These are phyloP conservation scores for Stagonosporopsis tanaceti DNA, from an alignment of 2,329 filamentous ascomycete species.

Conservation along the genomic window DNA sequence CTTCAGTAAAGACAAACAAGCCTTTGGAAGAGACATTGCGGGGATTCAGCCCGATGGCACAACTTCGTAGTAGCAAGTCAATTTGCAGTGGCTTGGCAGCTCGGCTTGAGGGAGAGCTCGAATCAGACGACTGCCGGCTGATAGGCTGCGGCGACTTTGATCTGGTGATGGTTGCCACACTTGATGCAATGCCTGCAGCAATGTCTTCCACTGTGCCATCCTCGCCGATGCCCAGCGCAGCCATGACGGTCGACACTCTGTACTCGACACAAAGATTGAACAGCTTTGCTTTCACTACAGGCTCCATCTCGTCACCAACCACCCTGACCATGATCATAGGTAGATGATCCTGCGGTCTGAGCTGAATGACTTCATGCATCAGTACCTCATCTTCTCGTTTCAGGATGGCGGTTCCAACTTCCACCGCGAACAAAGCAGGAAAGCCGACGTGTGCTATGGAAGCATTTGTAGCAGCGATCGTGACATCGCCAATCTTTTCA, in stretches of 20 bases:
- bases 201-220: slow-evolving; percentile 71
- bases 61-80: slow-evolving; percentile 81
- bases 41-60: slow-evolving; percentile 84
- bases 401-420: slow-evolving; percentile 69
- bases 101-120: slow-evolving; percentile 30
- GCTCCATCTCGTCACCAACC: slow-evolving; percentile 93
- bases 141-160: slow-evolving; percentile 60
- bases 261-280: slow-evolving; percentile 90
- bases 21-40: slow-evolving; percentile 77
- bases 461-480: slow-evolving; percentile 38
- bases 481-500: slow-evolving; percentile 70
- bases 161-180: slow-evolving; percentile 78
- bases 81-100: slow-evolving; percentile 62
- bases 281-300: slow-evolving; percentile 85
- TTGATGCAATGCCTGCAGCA: slow-evolving; percentile 77
- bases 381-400: slow-evolving; percentile 76
- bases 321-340: slow-evolving; percentile 86
- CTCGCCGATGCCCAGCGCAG: slow-evolving; percentile 74
- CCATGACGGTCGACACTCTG: slow-evolving; percentile 81
- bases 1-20: slow-evolving; percentile 79
- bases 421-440: slow-evolving; percentile 82
- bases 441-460: slow-evolving; percentile 72
- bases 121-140: slow-evolving; percentile 41
- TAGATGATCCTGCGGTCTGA: slow-evolving; percentile 51
- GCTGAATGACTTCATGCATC: slow-evolving; percentile 66